Evolutionary conservation across 805 yeast genomes (phyloP), one percentile per base, ranked within the genome.

Genomic region (Starmerella kuoi): DNA sequence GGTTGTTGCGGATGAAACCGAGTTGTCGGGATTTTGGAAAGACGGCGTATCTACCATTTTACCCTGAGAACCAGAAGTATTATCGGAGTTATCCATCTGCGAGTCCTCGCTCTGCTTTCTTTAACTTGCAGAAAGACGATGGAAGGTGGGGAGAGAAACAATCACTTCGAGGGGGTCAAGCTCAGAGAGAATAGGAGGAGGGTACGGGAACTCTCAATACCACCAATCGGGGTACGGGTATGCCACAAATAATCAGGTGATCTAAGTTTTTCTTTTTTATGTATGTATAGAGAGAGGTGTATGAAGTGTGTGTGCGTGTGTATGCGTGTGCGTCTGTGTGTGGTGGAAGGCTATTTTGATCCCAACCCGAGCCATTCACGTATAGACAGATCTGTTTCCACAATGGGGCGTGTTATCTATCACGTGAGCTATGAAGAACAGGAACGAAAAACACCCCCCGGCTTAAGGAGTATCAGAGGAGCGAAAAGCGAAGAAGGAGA

Each of bases 81-180:
- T 14, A 5, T 32, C 35, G 22, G 37, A 26, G 26, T 33, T 33
- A n/a, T 33, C 37, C 37, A 33, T 33, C 37, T 7, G 9, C 25
- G n/a, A 22, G 22, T 20, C 26, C 18, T 12, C 26, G 26, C 37
- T 33, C 37, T 21, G 4, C 15, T 9, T 22, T 8, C 26, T 33
- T 33, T 8, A 18, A 6, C 26, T 8, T 33, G 37, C 37, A 6
- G 8, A 32, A 9, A 32, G 35, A 17, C 9, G 21, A 6, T 5
- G 21, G 17, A 23, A 9, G 37, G 21, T 20, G 28, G 28, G 38
- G 28, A 21, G 15, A 23, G 38, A 14, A 14, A 23, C 7, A 19
- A 18, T 21, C 38, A n/a, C n/a, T 15, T 20, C 19, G 28, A 35
- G 28, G 25, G 28, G 12, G 33, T 8, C 8, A n/a, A n/a, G 9